Base-by-base conservation (phyloP, 1,284 basidiomycete genomes). In the Dichomitus squalens region DNA sequence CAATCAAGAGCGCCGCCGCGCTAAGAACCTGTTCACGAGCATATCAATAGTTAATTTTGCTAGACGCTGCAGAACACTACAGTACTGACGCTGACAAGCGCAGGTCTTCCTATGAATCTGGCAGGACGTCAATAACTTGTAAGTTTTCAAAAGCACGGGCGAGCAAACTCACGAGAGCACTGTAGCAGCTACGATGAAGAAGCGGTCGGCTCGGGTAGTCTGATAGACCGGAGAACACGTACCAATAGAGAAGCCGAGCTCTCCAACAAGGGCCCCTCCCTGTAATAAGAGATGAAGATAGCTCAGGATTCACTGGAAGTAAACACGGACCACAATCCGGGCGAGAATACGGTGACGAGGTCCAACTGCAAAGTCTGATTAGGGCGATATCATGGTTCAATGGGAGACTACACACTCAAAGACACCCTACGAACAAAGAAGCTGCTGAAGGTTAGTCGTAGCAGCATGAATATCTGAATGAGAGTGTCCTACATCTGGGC, bases 341-440 rank as follows among this genome's bases (percentile, higher is more conserved):
- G 36, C 54, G 8, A 56, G 33, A 41, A 56, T 47, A 1, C 54
- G 54, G 20, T 47, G 34, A 7, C 29, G 20, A 11, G 27, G 18
- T 20, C 54, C 54, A 16, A 56, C 54, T 56, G 25, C 18, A 18
- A 5, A 36, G 6, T 3, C 20, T 16, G 4, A 35, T 34, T 7
- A 40, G 20, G 12, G n/a, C 14, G 9, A 20, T 16, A 3, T 20
- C 27, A 41, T 25, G 25, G 21, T 4, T 23, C 16, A n/a, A 27
- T 8, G 23, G 27, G 25, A 21, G 16, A 11, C 6, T 5, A 23
- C 35, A 36, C 12, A 33, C 54, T 18, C 41, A 56, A 6, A 4
- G 41, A 44, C 0, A 56, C 54, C 0, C 54, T 49, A 16, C 49
- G 54, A 23, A 43, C 49, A 23, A 56, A 51, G 36, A 51, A 51